Conservation (phyloP, 352 stramenopile species). For the Thalassiosira livingstoniorum region DNA sequence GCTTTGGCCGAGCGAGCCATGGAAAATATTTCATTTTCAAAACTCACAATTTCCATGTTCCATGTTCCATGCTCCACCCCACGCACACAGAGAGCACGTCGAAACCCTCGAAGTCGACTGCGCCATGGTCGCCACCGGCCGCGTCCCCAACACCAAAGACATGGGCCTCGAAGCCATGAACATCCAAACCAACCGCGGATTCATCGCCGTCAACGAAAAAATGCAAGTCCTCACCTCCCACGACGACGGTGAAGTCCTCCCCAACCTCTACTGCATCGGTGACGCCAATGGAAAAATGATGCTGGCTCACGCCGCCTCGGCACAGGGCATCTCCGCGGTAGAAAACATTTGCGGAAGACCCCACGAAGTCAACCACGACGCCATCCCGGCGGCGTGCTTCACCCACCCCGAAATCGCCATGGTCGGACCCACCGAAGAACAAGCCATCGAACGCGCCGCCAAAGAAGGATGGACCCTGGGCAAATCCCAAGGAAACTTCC, state of each 20-base stretch:
- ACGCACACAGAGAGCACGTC: slow-evolving; percentile 75
- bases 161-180: slow-evolving; percentile 86
- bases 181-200: slow-evolving; percentile 89
- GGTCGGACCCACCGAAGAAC: slow-evolving; percentile 88
- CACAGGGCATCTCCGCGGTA: slow-evolving; percentile 88
- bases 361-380: slow-evolving; percentile 88
- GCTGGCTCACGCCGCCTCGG: slow-evolving; percentile 89
- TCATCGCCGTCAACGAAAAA: slow-evolving; percentile 88
- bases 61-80: no score
- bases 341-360: slow-evolving; percentile 88
- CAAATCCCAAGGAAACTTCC: slow-evolving; percentile 88
- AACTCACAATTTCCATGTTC: slow-evolving; percentile 1
- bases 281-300: slow-evolving; percentile 92
- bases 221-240: slow-evolving; percentile 88
- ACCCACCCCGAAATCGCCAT: slow-evolving; percentile 90
- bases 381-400: slow-evolving; percentile 89
- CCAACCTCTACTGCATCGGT: slow-evolving; percentile 90
- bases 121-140: slow-evolving; percentile 89
- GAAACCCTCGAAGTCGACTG: slow-evolving; percentile 88
- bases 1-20: no score
- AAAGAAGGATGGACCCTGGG: slow-evolving; percentile 88
- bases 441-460: slow-evolving; percentile 85
- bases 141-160: slow-evolving; percentile 88
- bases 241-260: slow-evolving; percentile 81
- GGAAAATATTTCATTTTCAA: no score